A percentile compares a stretch with the other conserved stretches of the same genome.
Conservation (phyloP, 805 yeast species). For the Ogataea nakhonphanomensis region DNA sequence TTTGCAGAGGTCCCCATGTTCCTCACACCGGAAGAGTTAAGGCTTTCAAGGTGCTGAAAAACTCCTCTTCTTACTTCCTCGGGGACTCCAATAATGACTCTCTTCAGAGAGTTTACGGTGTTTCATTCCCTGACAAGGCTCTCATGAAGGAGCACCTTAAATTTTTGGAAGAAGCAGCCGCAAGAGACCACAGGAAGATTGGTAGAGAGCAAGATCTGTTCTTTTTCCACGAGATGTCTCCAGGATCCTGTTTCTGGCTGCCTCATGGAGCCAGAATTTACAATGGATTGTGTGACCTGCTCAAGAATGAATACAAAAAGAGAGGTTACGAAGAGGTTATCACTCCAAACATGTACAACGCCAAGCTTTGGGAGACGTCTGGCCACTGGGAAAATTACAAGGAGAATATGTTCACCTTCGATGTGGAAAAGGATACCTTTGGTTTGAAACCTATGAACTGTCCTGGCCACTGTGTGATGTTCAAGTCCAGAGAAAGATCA, state of each 20-base stretch:
- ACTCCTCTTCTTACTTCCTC: conserved; percentile 92
- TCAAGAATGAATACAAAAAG: conserved; percentile 81
- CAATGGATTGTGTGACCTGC: conserved; percentile 74
- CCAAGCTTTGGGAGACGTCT: conserved; percentile 97
- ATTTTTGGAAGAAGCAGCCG: conserved; percentile 92
- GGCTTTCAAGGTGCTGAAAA: conserved; percentile 89
- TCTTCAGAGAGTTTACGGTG: conserved; percentile 95
- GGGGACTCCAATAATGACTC: conserved; percentile 94
- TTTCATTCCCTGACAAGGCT: conserved; percentile 97
- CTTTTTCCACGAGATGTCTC: conserved; percentile 93
- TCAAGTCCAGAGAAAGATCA: conserved; percentile 89
- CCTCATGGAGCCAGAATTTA: conserved; percentile 99
- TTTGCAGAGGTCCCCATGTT: conserved; percentile 96
- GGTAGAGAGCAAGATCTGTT: conserved; percentile 96
- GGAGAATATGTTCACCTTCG: conserved; percentile 96
- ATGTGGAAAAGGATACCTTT: conserved; percentile 91
- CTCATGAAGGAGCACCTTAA: conserved; percentile 91
- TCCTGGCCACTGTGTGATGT: conserved; percentile 91
- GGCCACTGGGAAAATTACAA: conserved; percentile 99
- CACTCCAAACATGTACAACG: conserved; percentile 97
- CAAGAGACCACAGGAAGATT: conserved; percentile 93
- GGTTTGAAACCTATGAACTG: conserved; percentile 96
- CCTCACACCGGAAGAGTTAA: conserved; percentile 97
- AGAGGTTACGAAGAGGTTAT: conserved; percentile 98
- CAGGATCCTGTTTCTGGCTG: conserved; percentile 98